phyloP scores from a whole-genome alignment of 768 basidiomycete genomes.

The Termitomyces sp. region DNA sequence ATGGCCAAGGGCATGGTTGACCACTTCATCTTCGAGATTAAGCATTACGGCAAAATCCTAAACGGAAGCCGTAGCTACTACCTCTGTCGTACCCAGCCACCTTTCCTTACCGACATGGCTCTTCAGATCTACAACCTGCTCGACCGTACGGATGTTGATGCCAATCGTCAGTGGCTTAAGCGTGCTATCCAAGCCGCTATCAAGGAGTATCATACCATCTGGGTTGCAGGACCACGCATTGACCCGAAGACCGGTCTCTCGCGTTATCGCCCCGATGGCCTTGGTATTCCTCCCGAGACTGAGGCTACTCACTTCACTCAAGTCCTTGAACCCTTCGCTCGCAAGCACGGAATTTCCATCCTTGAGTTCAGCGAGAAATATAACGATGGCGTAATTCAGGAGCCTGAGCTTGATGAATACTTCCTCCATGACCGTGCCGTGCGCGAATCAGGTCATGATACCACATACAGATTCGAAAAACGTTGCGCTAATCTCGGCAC shows the following conservation, averaged over 20 bases:
- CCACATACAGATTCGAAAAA: conserved; percentile 96
- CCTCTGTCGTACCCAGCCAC: conserved; percentile 92
- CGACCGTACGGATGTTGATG: conserved; percentile 73
- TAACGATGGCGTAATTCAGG: conserved; percentile 76
- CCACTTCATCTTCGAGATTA: conserved; percentile 99
- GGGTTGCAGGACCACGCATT: conserved; percentile 92
- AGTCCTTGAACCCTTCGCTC: conserved; percentile 91
- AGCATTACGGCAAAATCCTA: conserved; percentile 93
- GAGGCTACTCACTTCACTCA: conserved; percentile 98
- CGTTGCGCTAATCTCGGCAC: conserved; percentile 96
- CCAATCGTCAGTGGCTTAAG: conserved; percentile 89
- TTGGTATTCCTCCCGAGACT: conserved; percentile 97
- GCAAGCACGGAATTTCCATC: conserved; percentile 87
- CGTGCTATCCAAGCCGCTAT: conserved; percentile 95
- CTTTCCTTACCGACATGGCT: conserved; percentile 98
- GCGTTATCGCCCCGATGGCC: conserved; percentile 87
- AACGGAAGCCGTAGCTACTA: conserved; percentile 97
- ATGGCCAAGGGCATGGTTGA: conserved; percentile 99
- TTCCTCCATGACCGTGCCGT: conserved; percentile 96
- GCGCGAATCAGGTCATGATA: conserved; percentile 94
- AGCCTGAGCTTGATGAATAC: conserved; percentile 92
- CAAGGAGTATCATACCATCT: conserved; percentile 98
- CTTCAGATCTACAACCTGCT: conserved; percentile 97
- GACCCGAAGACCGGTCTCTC: conserved; percentile 94
- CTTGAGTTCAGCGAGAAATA: conserved; percentile 97